phyloP scores from a whole-genome alignment of 2,329 filamentous ascomycete species.

The Colletotrichum shisoi region DNA sequence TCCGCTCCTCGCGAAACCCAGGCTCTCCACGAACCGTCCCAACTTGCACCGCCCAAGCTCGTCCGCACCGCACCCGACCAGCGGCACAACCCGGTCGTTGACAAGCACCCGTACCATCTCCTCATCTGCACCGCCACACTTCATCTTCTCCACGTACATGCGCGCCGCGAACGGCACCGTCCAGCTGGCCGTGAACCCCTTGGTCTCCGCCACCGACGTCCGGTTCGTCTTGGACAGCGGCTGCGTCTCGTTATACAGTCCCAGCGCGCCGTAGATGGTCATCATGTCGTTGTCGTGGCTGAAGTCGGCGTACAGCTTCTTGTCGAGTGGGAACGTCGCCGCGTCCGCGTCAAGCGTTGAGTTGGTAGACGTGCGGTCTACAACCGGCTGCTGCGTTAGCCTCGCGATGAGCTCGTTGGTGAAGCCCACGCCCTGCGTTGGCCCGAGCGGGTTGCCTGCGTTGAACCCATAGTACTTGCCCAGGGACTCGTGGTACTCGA shows the following conservation, averaged over 20 bases:
- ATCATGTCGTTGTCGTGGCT: slow-evolving; percentile 91
- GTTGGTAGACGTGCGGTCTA: slow-evolving; percentile 79
- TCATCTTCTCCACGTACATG: slow-evolving; percentile 88
- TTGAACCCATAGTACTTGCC: slow-evolving; percentile 87
- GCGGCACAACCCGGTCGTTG: slow-evolving; percentile 80
- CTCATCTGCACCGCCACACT: slow-evolving; percentile 60
- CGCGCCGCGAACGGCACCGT: slow-evolving; percentile 82
- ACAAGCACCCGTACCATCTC: slow-evolving; percentile 81
- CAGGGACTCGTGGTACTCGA: slow-evolving; percentile 81
- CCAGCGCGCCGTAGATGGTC: slow-evolving; percentile 76
- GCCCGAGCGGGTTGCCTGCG: slow-evolving; percentile 77
- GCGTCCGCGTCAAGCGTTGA: slow-evolving; percentile 73
- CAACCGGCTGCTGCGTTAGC: slow-evolving; percentile 72
- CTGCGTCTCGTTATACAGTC: slow-evolving; percentile 74
- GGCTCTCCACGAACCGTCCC: slow-evolving; percentile 73
- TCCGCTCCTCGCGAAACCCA: slow-evolving; percentile 75
- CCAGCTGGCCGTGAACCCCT: slow-evolving; percentile 79
- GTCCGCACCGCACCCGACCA: slow-evolving; percentile 76
- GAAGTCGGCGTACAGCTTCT: slow-evolving; percentile 83
- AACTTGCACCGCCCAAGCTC: slow-evolving; percentile 74
- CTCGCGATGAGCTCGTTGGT: slow-evolving; percentile 87
- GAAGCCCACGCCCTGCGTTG: slow-evolving; percentile 87
- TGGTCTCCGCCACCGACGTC: slow-evolving; percentile 57
- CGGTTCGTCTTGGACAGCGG: slow-evolving; percentile 62
- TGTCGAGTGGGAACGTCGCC: slow-evolving; percentile 75